These are phyloP conservation scores for Starmerella floricola DNA, from an alignment of 805 yeast genomes.

Conservation along the genomic window DNA sequence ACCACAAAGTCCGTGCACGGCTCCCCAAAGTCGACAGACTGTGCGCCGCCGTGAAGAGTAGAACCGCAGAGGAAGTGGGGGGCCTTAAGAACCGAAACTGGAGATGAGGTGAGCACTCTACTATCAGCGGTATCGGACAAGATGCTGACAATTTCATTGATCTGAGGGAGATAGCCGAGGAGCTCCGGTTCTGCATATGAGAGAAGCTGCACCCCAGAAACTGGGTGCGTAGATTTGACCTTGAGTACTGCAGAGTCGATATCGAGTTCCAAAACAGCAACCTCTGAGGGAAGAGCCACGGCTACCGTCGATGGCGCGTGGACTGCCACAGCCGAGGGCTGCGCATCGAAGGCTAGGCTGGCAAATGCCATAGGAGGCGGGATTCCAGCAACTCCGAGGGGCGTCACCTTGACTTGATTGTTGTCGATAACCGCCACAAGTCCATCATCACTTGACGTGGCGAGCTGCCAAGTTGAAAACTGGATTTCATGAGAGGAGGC, in stretches of 20 bases:
- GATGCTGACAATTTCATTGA: not conserved
- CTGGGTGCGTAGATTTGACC: not conserved
- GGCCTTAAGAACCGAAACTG: slow-evolving; percentile 8
- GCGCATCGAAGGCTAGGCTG: slow-evolving; percentile 48
- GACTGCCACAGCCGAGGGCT: slow-evolving; percentile 54
- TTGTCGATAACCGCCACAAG: slow-evolving; percentile 78
- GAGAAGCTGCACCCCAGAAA: not conserved
- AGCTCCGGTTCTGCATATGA: not conserved
- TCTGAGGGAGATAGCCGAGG: not conserved
- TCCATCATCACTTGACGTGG: slow-evolving; percentile 59
- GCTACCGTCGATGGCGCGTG: slow-evolving; percentile 50
- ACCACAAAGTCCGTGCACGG: slow-evolving; percentile 41
- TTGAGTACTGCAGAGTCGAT: slow-evolving; percentile 4
- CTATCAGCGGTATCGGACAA: not conserved
- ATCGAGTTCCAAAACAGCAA: slow-evolving; percentile 2
- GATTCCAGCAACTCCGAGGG: slow-evolving; percentile 69
- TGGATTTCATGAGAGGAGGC: slow-evolving; percentile 11
- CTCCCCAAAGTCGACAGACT: slow-evolving; percentile 44
- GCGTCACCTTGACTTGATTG: slow-evolving; percentile 55
- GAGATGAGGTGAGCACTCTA: not conserved
- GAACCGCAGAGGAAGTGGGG: slow-evolving; percentile 7
- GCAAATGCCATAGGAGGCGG: slow-evolving; percentile 89
- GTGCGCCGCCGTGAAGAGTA: slow-evolving; percentile 1
- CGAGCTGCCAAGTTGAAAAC: slow-evolving; percentile 42
- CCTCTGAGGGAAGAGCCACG: slow-evolving; percentile 30